Conservation (phyloP, 73 alveolate species). For the Tetrahymena borealis region DNA sequence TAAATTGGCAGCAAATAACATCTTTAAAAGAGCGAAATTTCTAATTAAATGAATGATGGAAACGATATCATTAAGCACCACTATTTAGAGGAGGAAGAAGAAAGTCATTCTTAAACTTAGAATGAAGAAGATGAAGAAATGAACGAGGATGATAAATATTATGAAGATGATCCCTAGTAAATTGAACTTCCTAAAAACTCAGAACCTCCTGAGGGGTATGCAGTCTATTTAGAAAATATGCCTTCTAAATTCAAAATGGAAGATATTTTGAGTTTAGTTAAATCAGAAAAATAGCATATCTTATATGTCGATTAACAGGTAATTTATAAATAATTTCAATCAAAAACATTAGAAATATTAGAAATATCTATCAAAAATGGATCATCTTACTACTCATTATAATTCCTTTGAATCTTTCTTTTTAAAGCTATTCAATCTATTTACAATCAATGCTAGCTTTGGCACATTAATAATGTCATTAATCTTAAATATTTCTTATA, state of each 20-base stretch:
- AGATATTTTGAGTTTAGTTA: not conserved
- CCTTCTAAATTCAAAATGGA: not conserved
- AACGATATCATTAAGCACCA: no score
- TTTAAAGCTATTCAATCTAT: not conserved
- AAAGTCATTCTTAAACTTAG: no score
- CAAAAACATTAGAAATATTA: not conserved
- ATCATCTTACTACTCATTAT: not conserved
- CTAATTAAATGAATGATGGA: no score
- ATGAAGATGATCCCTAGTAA: not conserved
- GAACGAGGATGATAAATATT: not conserved
- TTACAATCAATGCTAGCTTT: no score
- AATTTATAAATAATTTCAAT: not conserved
- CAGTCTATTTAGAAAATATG: not conserved
- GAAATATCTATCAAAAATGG: not conserved
- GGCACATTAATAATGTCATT: no score
- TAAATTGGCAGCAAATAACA: no score
- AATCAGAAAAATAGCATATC: not conserved
- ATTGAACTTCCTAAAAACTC: not conserved
- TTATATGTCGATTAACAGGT: not conserved
- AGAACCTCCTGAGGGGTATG: not conserved
- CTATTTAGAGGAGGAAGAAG: no score
- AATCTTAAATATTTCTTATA: not conserved
- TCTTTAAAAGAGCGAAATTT: no score
- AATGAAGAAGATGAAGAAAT: no score
- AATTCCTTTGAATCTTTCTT: not conserved